Evolutionary conservation across 2,329 filamentous ascomycete genomes (phyloP).

Genomic region (Xylaria sp.): DNA sequence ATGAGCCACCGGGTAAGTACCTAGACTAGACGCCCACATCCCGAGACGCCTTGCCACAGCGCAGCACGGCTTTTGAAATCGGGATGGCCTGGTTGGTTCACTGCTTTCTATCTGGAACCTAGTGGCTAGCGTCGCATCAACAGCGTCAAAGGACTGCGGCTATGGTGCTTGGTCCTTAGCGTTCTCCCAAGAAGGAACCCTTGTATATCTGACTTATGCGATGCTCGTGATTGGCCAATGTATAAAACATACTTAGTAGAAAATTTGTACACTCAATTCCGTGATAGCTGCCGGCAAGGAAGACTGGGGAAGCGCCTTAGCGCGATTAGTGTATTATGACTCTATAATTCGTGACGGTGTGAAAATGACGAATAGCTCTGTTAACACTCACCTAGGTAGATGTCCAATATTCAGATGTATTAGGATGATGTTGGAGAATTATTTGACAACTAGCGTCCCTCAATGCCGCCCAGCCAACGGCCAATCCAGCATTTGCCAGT

Average conservation of each 20-base stretch:
- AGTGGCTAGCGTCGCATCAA: constrained; percentile 1
- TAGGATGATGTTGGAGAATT: too few relatives aligned
- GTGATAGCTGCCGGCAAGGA: not conserved
- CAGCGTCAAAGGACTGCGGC: not conserved
- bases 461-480: too few relatives aligned
- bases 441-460: too few relatives aligned
- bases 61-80: constrained; percentile 11
- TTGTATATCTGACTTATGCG: constrained; percentile 6
- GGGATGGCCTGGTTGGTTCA: constrained; percentile 9
- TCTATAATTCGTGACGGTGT: too few relatives aligned
- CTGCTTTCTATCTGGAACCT: constrained; percentile 1
- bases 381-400: too few relatives aligned
- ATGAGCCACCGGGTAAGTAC: not conserved
- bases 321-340: too few relatives aligned
- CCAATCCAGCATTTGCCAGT: too few relatives aligned
- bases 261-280: not conserved
- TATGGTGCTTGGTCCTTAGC: constrained; percentile 12
- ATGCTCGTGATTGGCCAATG: constrained; percentile 9
- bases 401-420: too few relatives aligned
- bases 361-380: too few relatives aligned
- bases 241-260: not conserved
- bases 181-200: constrained; percentile 7
- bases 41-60: constrained; percentile 1
- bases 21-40: constrained; percentile 7
- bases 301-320: not conserved